phyloP scores from a whole-genome alignment of 768 basidiomycete species.

The Tephrocybe sp. region DNA sequence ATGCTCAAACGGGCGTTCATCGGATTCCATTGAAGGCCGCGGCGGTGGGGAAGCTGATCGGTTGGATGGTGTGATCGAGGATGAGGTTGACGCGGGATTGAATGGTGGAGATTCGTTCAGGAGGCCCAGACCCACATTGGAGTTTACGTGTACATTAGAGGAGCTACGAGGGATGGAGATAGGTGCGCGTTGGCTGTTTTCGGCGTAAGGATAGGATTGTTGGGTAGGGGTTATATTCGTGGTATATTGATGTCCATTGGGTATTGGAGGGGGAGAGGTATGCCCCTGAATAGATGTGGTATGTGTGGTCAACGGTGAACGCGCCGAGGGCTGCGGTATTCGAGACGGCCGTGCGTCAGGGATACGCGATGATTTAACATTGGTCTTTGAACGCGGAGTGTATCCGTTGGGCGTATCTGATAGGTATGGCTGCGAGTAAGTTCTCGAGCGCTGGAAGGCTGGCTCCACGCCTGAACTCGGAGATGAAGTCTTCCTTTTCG shows the following conservation, averaged over 20 bases:
- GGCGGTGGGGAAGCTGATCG: conserved; percentile 32
- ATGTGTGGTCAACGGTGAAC: conserved; percentile 23
- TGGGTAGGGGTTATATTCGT: conserved; percentile 12
- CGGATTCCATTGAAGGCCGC: conserved; percentile 69
- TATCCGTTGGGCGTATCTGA: conserved; percentile 35
- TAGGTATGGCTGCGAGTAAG: conserved; percentile 60
- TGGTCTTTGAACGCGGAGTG: conserved; percentile 27
- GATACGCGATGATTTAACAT: conserved; percentile 45
- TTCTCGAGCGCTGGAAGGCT: conserved; percentile 52
- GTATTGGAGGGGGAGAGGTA: conserved; percentile 11
- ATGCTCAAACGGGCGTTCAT: conserved; percentile 82
- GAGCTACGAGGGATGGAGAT: conserved; percentile 1
- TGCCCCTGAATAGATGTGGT: conserved; percentile 16
- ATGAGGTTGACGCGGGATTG: conserved; percentile 41
- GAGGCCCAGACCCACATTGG: conserved; percentile 37
- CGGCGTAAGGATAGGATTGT: not conserved
- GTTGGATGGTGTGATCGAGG: conserved; percentile 38
- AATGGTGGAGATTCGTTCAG: conserved; percentile 69
- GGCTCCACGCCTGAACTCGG: conserved; percentile 11
- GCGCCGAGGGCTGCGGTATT: conserved; percentile 40
- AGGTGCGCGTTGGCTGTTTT: conserved; percentile 6
- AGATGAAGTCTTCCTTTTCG: conserved; percentile 29
- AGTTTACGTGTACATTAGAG: conserved; percentile 1
- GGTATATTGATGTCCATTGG: conserved; percentile 20
- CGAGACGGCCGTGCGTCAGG: conserved; percentile 46